Conservation (phyloP, 2,329 filamentous ascomycete genomes). For the Drechslerella coelobrocha region DNA sequence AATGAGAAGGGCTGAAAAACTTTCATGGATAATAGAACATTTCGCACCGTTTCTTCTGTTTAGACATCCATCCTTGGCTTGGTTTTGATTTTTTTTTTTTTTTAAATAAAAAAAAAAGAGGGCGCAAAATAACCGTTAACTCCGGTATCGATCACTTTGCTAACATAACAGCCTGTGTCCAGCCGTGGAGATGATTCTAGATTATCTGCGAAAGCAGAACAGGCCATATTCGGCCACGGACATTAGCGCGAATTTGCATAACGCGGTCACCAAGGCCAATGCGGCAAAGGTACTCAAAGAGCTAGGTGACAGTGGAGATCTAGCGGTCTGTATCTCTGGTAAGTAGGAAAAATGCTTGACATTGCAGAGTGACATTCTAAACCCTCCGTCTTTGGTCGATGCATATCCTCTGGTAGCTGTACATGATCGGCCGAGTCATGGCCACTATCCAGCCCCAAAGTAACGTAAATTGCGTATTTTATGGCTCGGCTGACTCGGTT, state of each 20-base stretch:
- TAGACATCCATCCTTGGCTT: background rate
- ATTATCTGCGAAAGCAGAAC: slow-evolving; percentile 58
- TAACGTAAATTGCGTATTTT: slow-evolving; percentile 16
- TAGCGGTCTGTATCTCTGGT: slow-evolving; percentile 67
- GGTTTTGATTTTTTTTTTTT: slow-evolving; percentile 15
- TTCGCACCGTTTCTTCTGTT: background rate
- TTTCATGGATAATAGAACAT: slow-evolving; percentile 26
- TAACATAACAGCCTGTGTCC: slow-evolving; percentile 11
- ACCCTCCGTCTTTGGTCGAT: slow-evolving; percentile 43
- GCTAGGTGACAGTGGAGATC: slow-evolving; percentile 67
- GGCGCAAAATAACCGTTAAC: no score
- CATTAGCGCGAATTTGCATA: slow-evolving; percentile 68
- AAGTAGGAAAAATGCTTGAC: slow-evolving; percentile 39
- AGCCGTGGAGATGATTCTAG: slow-evolving; percentile 57
- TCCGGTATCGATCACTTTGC: slow-evolving; percentile 8
- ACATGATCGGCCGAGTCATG: slow-evolving; percentile 32
- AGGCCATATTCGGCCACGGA: slow-evolving; percentile 62
- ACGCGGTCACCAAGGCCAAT: slow-evolving; percentile 67
- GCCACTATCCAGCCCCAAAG: slow-evolving; percentile 9
- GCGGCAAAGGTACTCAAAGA: slow-evolving; percentile 69
- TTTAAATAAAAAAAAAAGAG: no score
- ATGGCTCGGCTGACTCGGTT: slow-evolving; percentile 28
- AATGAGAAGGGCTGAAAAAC: slow-evolving; percentile 12
- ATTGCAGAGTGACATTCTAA: slow-evolving; percentile 14
- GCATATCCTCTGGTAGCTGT: slow-evolving; percentile 5